Conservation (phyloP, 1,284 basidiomycete species). For the Gomphus bonarii region DNA sequence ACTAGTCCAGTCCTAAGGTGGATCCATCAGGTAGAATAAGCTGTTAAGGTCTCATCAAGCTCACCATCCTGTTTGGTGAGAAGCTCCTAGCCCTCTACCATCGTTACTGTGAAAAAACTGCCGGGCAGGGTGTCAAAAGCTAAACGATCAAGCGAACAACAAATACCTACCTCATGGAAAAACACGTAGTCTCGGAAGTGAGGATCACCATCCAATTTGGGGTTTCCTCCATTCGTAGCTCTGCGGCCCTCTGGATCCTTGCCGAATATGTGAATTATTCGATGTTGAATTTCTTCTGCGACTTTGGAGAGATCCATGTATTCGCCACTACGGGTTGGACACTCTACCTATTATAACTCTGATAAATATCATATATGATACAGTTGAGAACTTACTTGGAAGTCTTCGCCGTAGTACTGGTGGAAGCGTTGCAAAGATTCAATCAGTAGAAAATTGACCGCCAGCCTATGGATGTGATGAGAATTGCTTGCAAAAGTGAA, state of each 20-base stretch:
- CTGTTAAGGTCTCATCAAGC: constrained; percentile 17
- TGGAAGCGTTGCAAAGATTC: constrained; percentile 95
- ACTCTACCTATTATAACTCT: constrained; percentile 58
- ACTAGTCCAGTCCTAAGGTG: constrained; percentile 73
- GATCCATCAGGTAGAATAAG: constrained; percentile 6
- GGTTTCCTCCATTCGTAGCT: constrained; percentile 86
- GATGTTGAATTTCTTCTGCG: constrained; percentile 95
- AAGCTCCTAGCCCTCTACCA: constrained; percentile 88
- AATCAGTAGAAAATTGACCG: constrained; percentile 89
- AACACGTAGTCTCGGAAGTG: constrained; percentile 94
- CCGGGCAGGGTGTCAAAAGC: neutral
- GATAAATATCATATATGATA: neutral
- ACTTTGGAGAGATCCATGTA: constrained; percentile 91
- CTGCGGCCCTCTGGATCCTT: constrained; percentile 79
- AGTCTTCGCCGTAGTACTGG: constrained; percentile 86
- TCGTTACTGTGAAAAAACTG: constrained; percentile 94
- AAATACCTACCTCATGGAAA: constrained; percentile 72
- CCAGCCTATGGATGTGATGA: constrained; percentile 53
- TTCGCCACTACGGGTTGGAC: constrained; percentile 90
- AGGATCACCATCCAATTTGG: constrained; percentile 85
- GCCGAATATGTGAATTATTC: constrained; percentile 94
- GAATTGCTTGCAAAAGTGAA: neutral
- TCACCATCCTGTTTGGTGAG: constrained; percentile 95
- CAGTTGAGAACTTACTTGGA: constrained; percentile 37
- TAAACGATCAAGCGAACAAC: constrained; percentile 9